A percentile compares a stretch with the other conserved stretches of the same genome.
Conservation (phyloP, 306 rosid species). For the Vicia faba region DNA sequence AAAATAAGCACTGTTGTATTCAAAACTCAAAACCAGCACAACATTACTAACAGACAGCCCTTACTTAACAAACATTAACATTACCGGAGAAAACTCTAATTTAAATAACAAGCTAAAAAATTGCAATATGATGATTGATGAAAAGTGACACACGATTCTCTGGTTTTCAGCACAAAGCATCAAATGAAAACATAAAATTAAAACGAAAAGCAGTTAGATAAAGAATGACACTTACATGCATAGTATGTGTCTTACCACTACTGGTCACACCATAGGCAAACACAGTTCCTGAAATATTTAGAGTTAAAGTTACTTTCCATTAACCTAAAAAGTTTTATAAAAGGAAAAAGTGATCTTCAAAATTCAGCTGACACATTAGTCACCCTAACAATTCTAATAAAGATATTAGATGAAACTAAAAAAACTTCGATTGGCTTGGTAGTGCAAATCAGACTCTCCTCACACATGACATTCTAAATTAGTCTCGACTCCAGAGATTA, state of each 20-base stretch:
- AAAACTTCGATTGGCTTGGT: constrained; percentile 13
- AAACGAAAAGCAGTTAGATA: constrained; percentile 7
- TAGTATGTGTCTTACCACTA: constrained; percentile 99
- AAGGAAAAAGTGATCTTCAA: constrained; percentile 19
- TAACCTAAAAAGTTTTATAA: neutral
- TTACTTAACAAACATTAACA: constrained; percentile 15
- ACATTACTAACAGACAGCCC: neutral
- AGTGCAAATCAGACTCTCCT: constrained; percentile 28
- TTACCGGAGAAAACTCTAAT: neutral
- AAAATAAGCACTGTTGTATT: neutral
- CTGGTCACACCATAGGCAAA: constrained; percentile 99
- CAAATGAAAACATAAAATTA: constrained; percentile 9
- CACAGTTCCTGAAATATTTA: constrained; percentile 79
- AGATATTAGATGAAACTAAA: constrained; percentile 1
- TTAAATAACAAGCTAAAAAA: constrained; percentile 18
- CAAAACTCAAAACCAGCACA: constrained; percentile 3
- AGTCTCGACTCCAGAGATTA: constrained; percentile 15
- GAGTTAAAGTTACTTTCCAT: constrained; percentile 31
- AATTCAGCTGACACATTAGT: constrained; percentile 30
- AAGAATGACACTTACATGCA: constrained; percentile 80
- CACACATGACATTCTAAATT: constrained; percentile 10
- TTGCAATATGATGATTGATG: constrained; percentile 26
- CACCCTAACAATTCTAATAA: constrained; percentile 16
- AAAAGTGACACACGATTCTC: neutral
- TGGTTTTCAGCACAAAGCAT: constrained; percentile 23